Percentiles rank a stretch among this genome's conserved stretches.
Evolutionary conservation across 768 basidiomycete species (phyloP).

Genomic region (Bullera alba): DNA sequence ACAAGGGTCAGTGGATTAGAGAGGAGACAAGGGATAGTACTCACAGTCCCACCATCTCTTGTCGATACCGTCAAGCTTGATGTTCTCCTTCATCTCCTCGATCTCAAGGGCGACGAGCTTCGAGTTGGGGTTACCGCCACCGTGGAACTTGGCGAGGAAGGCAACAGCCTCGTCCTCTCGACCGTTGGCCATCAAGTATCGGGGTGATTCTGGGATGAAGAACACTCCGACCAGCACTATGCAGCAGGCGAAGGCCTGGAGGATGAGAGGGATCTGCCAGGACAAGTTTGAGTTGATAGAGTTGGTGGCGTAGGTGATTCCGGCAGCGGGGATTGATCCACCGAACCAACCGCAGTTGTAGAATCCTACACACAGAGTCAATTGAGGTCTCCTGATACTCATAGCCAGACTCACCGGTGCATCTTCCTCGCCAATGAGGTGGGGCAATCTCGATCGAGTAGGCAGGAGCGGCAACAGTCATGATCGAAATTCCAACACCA

Average conservation of each 20-base stretch:
- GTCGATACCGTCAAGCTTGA: too few relatives aligned
- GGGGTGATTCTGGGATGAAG: constrained; percentile 7
- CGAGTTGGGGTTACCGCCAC: neutral
- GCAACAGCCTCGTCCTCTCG: constrained; percentile 4
- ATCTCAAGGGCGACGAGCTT: neutral
- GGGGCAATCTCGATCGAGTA: constrained; percentile 58
- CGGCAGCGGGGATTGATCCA: constrained; percentile 5
- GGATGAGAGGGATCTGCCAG: constrained; percentile 4
- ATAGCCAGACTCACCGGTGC: neutral
- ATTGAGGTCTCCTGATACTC: neutral
- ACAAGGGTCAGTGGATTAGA: too few relatives aligned
- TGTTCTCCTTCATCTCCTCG: neutral
- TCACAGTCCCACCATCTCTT: too few relatives aligned
- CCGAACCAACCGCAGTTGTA: neutral
- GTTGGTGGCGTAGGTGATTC: neutral
- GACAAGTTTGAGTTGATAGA: neutral
- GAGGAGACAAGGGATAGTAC: too few relatives aligned
- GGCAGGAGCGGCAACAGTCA: constrained; percentile 35
- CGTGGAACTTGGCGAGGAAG: neutral
- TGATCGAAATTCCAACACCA: constrained; percentile 52
- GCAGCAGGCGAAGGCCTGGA: constrained; percentile 1
- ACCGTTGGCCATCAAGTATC: constrained; percentile 5
- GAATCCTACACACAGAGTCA: neutral
- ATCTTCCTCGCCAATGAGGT: neutral
- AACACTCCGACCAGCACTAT: neutral